Evolutionary conservation across 208 protist genomes (phyloP).

Genomic region (Leishmania braziliensis): DNA sequence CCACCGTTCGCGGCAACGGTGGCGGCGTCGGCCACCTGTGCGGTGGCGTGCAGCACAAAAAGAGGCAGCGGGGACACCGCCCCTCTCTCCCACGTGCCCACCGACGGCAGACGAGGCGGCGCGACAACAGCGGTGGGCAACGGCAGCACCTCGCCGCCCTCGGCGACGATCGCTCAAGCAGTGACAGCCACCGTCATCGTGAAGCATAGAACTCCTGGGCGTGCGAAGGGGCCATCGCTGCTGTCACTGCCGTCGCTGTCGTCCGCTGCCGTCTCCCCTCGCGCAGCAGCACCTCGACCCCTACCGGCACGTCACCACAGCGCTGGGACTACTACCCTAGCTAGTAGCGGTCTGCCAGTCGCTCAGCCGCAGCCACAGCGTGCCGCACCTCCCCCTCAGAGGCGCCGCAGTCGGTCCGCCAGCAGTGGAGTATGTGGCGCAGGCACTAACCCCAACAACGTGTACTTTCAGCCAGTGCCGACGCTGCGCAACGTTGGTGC

Average conservation of each 20-base stretch:
- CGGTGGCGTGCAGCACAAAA: not conserved
- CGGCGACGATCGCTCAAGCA: not conserved
- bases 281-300: slow-evolving; percentile 3
- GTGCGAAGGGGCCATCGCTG: not conserved
- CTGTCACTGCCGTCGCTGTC: not conserved
- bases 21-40: not conserved
- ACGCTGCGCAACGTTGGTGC: slow-evolving; percentile 9
- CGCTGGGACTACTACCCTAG: not conserved
- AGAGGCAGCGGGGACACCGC: not conserved
- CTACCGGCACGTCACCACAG: not conserved
- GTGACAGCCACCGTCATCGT: not conserved
- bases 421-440: not conserved
- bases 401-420: slow-evolving; percentile 14
- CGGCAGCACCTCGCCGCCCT: not conserved
- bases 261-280: not conserved
- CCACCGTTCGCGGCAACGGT: not conserved
- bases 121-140: not conserved
- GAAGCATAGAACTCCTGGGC: not conserved
- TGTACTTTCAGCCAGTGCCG: slow-evolving; percentile 15
- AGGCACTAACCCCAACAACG: not conserved
- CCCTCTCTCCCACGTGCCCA: slow-evolving; percentile 4
- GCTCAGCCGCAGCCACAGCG: not conserved
- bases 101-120: slow-evolving; percentile 7
- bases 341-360: not conserved
- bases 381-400: not conserved